phyloP scores from a whole-genome alignment of 73 alveolate species.

The Paramecium tetraurelia region DNA sequence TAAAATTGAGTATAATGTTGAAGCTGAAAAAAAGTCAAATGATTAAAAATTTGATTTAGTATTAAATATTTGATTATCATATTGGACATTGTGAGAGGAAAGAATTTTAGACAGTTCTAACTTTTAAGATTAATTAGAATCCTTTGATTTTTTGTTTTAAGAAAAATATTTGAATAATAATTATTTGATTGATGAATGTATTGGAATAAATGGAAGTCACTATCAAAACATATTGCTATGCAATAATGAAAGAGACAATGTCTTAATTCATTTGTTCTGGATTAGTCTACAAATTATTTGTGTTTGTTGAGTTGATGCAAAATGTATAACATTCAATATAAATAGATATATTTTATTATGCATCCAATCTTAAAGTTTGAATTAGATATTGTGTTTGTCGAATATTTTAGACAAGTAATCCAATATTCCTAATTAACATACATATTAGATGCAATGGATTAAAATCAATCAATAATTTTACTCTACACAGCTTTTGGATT shows the following conservation, averaged over 20 bases:
- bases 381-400: not conserved
- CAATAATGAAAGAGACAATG: not conserved
- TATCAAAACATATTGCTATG: not conserved
- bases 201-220: not conserved
- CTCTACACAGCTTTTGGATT: not conserved
- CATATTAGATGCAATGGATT: not conserved
- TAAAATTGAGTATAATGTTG: too few species aligned
- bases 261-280: not conserved
- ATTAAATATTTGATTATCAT: not conserved
- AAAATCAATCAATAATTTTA: not conserved
- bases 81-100: not conserved
- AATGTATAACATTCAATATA: not conserved
- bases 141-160: not conserved
- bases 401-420: constrained; percentile 12
- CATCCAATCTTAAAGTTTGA: constrained; percentile 1
- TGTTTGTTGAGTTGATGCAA: not conserved
- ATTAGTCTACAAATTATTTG: not conserved
- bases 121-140: not conserved
- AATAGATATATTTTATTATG: constrained; percentile 19
- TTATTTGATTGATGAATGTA: not conserved
- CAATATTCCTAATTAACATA: not conserved
- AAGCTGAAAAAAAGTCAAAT: too few species aligned
- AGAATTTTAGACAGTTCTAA: not conserved
- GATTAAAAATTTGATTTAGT: too few species aligned
- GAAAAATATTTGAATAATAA: not conserved